phyloP scores from a whole-genome alignment of 2,329 filamentous ascomycete genomes.

The Beauveria sp. region DNA sequence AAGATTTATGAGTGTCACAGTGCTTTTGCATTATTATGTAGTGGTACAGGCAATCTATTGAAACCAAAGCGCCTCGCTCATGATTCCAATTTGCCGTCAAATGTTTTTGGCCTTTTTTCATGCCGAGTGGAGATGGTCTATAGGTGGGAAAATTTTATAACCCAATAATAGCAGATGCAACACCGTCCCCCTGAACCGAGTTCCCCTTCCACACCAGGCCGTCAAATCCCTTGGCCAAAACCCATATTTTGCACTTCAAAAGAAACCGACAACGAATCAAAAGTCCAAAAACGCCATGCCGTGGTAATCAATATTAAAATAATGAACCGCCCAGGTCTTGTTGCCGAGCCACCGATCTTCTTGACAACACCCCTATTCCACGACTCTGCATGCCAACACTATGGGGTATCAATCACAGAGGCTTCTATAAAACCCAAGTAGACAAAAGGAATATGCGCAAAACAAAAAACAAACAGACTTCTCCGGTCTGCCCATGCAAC shows the following conservation, averaged over 20 bases:
- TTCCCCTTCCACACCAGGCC: not conserved
- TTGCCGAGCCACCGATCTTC: constrained; percentile 6
- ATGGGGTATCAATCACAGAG: constrained; percentile 24
- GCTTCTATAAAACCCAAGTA: constrained; percentile 13
- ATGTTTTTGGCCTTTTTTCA: constrained; percentile 22
- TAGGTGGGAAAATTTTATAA: constrained; percentile 16
- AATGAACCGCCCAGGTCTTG: constrained; percentile 7
- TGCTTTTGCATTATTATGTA: constrained; percentile 5
- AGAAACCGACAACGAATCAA: not conserved
- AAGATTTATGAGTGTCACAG: not conserved
- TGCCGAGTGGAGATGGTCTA: constrained; percentile 47
- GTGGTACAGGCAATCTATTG: constrained; percentile 11
- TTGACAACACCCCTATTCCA: constrained; percentile 7
- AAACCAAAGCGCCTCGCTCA: constrained; percentile 9
- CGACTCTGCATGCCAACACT: constrained; percentile 9
- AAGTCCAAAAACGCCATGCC: constrained; percentile 11
- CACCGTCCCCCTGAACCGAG: not conserved
- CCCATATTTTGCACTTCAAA: not conserved
- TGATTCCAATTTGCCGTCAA: constrained; percentile 8
- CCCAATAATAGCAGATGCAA: not conserved
- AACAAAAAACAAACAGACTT: constrained; percentile 3
- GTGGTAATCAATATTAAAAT: constrained; percentile 8
- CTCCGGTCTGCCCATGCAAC: constrained; percentile 2
- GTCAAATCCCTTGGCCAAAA: not conserved
- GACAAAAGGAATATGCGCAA: constrained; percentile 17